A percentile compares a stretch with the other conserved stretches of the same genome.
phyloP scores from a whole-genome alignment of 164 flowering plant genomes.

The Vitis rupestris region DNA sequence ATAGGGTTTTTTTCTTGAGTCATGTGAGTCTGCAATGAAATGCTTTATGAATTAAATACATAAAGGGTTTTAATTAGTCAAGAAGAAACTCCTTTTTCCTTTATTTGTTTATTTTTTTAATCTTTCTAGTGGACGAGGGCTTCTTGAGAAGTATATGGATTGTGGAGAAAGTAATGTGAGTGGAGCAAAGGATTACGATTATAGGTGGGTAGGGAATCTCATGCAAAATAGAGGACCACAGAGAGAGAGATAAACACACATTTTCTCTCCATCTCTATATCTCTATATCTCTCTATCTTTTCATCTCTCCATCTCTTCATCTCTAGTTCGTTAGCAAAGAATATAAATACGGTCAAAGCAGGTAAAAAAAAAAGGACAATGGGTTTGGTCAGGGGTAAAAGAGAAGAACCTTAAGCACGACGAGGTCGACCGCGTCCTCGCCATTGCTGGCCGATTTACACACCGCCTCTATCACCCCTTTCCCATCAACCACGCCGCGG shows the following conservation, averaged over 20 bases:
- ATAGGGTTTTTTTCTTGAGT: too few relatives aligned
- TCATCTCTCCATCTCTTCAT: background rate
- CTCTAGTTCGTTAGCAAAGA: conserved; percentile 16
- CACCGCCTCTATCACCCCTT: too few relatives aligned
- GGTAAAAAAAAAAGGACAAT: conserved; percentile 26
- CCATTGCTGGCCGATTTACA: too few relatives aligned
- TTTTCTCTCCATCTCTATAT: background rate
- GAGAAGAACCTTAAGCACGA: too few relatives aligned
- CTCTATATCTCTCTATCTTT: background rate
- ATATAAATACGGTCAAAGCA: conserved; percentile 29
- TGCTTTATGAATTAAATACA: too few relatives aligned
- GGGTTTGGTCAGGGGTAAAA: conserved; percentile 1
- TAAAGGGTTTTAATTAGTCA: conserved; percentile 2
- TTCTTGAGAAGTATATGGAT: conserved; percentile 5
- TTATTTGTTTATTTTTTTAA: too few relatives aligned
- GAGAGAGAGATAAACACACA: too few relatives aligned
- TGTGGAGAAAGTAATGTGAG: conserved; percentile 19
- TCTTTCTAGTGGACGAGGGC: too few relatives aligned
- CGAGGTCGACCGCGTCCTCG: too few relatives aligned
- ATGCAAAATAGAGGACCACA: conserved; percentile 13
- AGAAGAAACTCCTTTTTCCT: background rate
- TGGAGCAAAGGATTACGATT: conserved; percentile 11
- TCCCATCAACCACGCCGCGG: too few relatives aligned
- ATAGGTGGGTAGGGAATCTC: conserved; percentile 27
- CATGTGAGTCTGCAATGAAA: too few relatives aligned